phyloP scores from a whole-genome alignment of 257 asterid species.

The Henckelia pumila region DNA sequence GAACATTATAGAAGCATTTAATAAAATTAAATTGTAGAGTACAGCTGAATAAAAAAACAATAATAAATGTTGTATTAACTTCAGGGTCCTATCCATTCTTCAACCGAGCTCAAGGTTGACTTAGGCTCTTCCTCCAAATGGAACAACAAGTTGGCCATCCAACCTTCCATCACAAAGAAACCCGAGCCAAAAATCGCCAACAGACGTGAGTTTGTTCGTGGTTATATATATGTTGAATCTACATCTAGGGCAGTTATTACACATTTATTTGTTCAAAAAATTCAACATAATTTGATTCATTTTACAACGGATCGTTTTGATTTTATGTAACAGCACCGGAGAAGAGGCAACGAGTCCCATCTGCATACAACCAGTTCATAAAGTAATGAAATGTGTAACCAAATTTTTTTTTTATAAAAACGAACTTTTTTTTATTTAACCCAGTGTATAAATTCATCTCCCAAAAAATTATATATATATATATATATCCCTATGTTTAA shows the following conservation, averaged over 20 bases:
- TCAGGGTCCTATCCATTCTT: constrained; percentile 44
- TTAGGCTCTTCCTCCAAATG: constrained; percentile 63
- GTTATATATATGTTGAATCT: not conserved
- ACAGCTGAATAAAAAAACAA: too few relatives aligned
- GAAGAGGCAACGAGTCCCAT: constrained; percentile 89
- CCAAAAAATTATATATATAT: not conserved
- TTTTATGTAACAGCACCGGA: constrained; percentile 66
- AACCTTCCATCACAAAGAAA: constrained; percentile 39
- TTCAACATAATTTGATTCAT: not conserved
- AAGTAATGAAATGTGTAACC: constrained; percentile 40
- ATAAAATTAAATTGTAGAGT: too few relatives aligned
- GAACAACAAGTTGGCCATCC: constrained; percentile 43
- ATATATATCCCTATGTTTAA: not conserved
- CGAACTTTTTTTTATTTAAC: not conserved
- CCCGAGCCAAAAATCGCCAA: constrained; percentile 50
- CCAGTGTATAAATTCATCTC: not conserved
- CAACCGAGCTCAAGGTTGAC: constrained; percentile 52
- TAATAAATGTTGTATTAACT: not conserved
- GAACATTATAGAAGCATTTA: too few relatives aligned
- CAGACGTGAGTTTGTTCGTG: constrained; percentile 43
- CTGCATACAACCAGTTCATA: constrained; percentile 93
- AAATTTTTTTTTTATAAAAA: too few relatives aligned
- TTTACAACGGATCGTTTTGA: not conserved
- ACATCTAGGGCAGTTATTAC: not conserved
- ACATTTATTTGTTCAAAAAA: not conserved